Percentiles rank a stretch among this genome's conserved stretches.
Conservation (phyloP, 2,329 filamentous ascomycete species). For the Fusarium brachygibbosum region DNA sequence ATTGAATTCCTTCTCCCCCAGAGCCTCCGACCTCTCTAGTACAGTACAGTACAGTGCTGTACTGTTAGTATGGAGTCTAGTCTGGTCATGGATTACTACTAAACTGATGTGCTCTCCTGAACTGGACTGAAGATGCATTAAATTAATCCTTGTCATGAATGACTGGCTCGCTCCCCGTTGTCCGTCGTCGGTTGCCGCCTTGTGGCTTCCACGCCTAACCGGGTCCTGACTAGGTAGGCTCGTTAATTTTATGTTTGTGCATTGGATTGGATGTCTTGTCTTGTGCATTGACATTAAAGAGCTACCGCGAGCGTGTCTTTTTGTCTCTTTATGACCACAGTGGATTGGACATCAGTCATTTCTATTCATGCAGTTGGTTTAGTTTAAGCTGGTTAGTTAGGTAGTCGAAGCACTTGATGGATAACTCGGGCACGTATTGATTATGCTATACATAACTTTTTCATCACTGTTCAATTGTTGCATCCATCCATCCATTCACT, state of each 20-base stretch:
- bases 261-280: background rate
- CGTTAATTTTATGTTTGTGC: slow-evolving; percentile 27
- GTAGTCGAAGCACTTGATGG: no score
- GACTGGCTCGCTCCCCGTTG: slow-evolving; percentile 34
- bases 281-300: slow-evolving; percentile 7
- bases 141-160: slow-evolving; percentile 23
- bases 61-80: no score
- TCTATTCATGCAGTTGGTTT: slow-evolving; percentile 10
- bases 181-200: slow-evolving; percentile 22
- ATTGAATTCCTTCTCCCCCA: slow-evolving; percentile 15
- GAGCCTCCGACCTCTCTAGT: slow-evolving; percentile 7
- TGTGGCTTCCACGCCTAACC: slow-evolving; percentile 20
- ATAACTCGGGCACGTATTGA: background rate
- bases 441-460: slow-evolving; percentile 1
- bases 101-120: slow-evolving; percentile 9
- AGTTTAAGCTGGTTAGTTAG: no score
- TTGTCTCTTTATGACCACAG: background rate
- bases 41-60: no score
- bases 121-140: slow-evolving; percentile 17
- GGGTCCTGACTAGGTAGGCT: slow-evolving; percentile 12
- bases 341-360: slow-evolving; percentile 12
- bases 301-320: background rate
- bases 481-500: slow-evolving; percentile 5
- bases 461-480: background rate
- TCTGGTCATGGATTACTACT: no score